Evolutionary conservation across 2,329 filamentous ascomycete genomes (phyloP).

Genomic region (Scedosporium aurantiacum): DNA sequence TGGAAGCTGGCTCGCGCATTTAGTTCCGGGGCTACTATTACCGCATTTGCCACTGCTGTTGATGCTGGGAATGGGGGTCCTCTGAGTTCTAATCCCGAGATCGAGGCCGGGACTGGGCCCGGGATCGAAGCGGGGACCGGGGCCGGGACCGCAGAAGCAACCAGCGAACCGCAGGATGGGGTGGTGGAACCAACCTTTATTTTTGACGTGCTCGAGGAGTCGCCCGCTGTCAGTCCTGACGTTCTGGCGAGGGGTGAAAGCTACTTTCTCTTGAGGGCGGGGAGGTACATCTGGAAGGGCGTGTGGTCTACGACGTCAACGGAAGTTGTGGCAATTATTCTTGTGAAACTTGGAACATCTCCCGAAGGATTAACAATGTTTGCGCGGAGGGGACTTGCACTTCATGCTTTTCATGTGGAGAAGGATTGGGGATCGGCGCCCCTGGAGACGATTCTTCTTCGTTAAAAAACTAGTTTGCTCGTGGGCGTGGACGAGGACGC

Average conservation of each 20-base stretch:
- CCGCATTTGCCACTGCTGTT: background rate
- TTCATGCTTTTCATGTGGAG: background rate
- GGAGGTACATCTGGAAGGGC: background rate
- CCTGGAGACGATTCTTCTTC: background rate
- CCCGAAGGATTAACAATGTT: background rate
- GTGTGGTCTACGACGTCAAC: background rate
- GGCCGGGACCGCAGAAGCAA: background rate
- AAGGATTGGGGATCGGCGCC: background rate
- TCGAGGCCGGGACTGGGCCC: background rate
- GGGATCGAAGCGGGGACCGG: background rate
- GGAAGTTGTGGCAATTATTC: background rate
- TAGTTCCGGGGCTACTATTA: background rate
- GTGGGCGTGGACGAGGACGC: too few species aligned
- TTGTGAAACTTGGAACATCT: background rate
- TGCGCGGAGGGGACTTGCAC: background rate
- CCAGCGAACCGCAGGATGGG: background rate
- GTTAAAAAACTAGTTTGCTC: too few species aligned
- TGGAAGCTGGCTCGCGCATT: background rate
- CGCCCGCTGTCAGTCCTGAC: background rate
- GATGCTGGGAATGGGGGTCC: background rate
- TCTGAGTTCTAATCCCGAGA: background rate
- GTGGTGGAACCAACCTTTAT: background rate
- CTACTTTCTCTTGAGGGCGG: background rate
- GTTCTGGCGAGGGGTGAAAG: background rate
- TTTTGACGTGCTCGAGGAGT: background rate